phyloP scores from a whole-genome alignment of 2,329 filamentous ascomycete species.

The Colletotrichum chlorophyti region DNA sequence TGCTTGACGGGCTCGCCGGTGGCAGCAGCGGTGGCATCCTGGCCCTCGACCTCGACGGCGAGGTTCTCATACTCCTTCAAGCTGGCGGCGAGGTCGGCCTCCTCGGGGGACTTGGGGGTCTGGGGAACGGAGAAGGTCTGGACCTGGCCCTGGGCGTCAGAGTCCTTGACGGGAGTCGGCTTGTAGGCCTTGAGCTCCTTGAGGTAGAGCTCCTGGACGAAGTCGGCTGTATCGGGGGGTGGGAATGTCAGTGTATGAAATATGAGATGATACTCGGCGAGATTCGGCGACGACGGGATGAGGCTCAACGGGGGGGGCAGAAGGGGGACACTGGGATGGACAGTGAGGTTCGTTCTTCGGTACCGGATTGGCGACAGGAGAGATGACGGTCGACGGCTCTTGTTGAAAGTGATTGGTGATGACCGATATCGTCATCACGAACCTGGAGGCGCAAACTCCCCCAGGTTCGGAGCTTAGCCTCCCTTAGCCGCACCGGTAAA shows the following conservation, averaged over 20 bases:
- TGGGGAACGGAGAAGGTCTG: conserved; percentile 84
- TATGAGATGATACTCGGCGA: neutral
- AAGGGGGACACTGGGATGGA: neutral
- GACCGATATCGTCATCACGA: conserved; percentile 12
- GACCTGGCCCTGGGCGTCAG: conserved; percentile 88
- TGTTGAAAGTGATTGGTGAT: neutral
- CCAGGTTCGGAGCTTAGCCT: conserved; percentile 24
- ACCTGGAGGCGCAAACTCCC: neutral
- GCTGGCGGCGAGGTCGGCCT: conserved; percentile 89
- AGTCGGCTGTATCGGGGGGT: conserved; percentile 71
- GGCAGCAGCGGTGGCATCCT: conserved; percentile 68
- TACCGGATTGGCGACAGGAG: neutral
- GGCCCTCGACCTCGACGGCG: conserved; percentile 92
- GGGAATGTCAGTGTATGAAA: conserved; percentile 11
- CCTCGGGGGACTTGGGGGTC: conserved; percentile 87
- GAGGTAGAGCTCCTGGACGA: conserved; percentile 97
- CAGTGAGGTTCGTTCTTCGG: no score
- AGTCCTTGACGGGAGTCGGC: conserved; percentile 79
- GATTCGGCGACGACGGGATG: neutral
- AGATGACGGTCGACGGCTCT: neutral
- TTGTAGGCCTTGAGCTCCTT: conserved; percentile 97
- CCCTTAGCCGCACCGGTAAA: conserved; percentile 21
- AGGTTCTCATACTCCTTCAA: conserved; percentile 94
- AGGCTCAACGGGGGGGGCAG: neutral
- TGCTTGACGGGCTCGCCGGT: conserved; percentile 63